Evolutionary conservation across 2,329 filamentous ascomycete genomes (phyloP), one percentile per base, ranked within the genome.

Genomic region (Fusarium fracticaudum): DNA sequence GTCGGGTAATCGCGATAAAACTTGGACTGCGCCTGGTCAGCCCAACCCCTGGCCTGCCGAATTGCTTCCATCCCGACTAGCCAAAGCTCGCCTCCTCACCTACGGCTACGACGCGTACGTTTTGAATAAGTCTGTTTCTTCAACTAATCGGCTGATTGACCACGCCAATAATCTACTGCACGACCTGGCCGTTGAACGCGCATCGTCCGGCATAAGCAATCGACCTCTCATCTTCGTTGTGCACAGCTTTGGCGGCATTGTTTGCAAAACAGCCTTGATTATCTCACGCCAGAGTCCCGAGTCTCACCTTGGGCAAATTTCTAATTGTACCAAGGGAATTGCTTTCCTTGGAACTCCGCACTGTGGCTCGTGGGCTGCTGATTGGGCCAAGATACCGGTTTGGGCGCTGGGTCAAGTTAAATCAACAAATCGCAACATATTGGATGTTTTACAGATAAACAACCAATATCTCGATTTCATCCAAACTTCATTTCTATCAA

Each of bases 261-360:
- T 43, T 10, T 43, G 40, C 40, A 43, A 43, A 43, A 15, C 40
- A 43, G 40, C 40, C 8, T n/a, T 43, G 40, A 7, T 43, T 2
- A n/a, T 43, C 40, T 43, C 40, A 6, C 40, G 14, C 13, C 40
- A 43, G 22, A 41, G 22, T 15, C 8, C 40, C 22, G 22, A 43
- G 22, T 15, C 40, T n/a, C 40, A n/a, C 22, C 40, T 43, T 10
- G 8, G 22, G 40, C 6, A 43, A 15, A 41, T n/a, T n/a, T 4
- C 6, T 2, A 6, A 41, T 0, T 41, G 22, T 41, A n/a, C 40
- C 22, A n/a, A 2, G 8, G 40, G 40, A n/a, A 41, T 41, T 0
- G 40, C 22, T 1, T 41, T 41, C 6, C 40, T 41, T n/a, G 40
- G 22, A 15, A 41, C 40, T n/a, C 40, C 40, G 40, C 40, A 41